Percentiles rank a stretch among this genome's conserved stretches.
Conservation (phyloP, 1,139 yeast species). For the Yamadazyma sp. region DNA sequence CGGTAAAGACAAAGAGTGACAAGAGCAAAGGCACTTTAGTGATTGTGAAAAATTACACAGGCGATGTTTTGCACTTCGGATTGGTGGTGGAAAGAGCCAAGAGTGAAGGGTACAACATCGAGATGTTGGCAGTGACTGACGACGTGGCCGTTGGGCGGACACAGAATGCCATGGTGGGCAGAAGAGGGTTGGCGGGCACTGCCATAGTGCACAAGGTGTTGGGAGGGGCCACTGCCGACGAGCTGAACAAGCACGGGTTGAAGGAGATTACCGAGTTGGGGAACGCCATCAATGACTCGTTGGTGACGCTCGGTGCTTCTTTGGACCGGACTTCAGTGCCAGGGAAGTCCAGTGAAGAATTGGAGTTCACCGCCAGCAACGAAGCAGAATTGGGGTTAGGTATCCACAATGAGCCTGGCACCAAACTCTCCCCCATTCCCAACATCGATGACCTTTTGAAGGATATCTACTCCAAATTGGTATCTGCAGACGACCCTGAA, state of each 20-base stretch:
- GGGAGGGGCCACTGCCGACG: slow-evolving; percentile 70
- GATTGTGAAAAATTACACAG: slow-evolving; percentile 88
- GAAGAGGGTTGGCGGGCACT: slow-evolving; percentile 93
- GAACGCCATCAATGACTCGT: slow-evolving; percentile 54
- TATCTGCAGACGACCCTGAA: slow-evolving; percentile 56
- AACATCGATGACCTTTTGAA: slow-evolving; percentile 55
- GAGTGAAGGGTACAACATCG: slow-evolving; percentile 69
- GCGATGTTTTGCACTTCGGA: slow-evolving; percentile 91
- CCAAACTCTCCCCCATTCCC: slow-evolving; percentile 72
- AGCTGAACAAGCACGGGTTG: slow-evolving; percentile 25
- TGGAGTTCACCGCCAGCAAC: slow-evolving; percentile 39
- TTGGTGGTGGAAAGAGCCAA: slow-evolving; percentile 86
- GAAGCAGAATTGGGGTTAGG: slow-evolving; percentile 94
- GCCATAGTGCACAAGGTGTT: slow-evolving; percentile 80
- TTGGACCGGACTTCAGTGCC: slow-evolving; percentile 90
- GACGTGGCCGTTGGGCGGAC: slow-evolving; percentile 90
- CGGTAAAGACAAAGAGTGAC: slow-evolving; percentile 59
- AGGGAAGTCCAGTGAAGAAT: slow-evolving; percentile 59
- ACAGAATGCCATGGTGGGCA: slow-evolving; percentile 87
- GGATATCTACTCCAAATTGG: slow-evolving; percentile 53
- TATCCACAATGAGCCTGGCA: slow-evolving; percentile 92
- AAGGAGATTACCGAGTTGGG: slow-evolving; percentile 54
- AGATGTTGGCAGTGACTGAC: slow-evolving; percentile 75
- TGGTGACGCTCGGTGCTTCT: slow-evolving; percentile 88
- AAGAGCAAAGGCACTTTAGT: slow-evolving; percentile 63